Evolutionary conservation across 2,329 filamentous ascomycete genomes (phyloP).

Genomic region (Pseudogymnoascus sp.): DNA sequence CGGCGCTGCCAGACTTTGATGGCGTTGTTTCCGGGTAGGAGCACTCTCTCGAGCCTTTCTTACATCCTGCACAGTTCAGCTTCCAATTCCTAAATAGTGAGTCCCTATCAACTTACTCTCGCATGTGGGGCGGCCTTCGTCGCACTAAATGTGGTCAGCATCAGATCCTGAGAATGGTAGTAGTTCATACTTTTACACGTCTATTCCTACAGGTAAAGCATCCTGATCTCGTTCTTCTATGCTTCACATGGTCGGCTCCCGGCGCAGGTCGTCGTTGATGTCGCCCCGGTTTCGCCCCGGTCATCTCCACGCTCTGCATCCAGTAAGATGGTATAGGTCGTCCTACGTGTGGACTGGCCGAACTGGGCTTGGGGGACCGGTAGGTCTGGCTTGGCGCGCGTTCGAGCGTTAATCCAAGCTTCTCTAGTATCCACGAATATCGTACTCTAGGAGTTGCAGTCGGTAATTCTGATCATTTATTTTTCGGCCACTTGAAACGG

Average conservation of each 20-base stretch:
- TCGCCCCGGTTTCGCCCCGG: slow-evolving; percentile 20
- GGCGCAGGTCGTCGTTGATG: slow-evolving; percentile 24
- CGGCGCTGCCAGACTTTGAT: slow-evolving; percentile 19
- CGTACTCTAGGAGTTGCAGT: not conserved
- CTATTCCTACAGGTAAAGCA: slow-evolving; percentile 87
- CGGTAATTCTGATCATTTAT: not conserved
- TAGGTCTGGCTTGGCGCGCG: not conserved
- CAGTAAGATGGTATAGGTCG: not conserved
- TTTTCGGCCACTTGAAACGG: not conserved
- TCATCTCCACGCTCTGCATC: slow-evolving; percentile 23
- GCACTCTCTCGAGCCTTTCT: slow-evolving; percentile 85
- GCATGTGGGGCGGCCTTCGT: slow-evolving; percentile 79
- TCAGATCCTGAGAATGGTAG: not conserved
- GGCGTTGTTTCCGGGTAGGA: slow-evolving; percentile 68
- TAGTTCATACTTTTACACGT: slow-evolving; percentile 61
- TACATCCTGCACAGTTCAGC: slow-evolving; percentile 54
- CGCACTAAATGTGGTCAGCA: slow-evolving; percentile 55
- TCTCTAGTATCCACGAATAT: not conserved
- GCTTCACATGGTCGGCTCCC: slow-evolving; percentile 55
- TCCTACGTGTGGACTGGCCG: not conserved
- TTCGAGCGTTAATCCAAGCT: not conserved
- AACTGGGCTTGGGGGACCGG: not conserved
- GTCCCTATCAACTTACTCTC: slow-evolving; percentile 48
- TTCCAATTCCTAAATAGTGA: slow-evolving; percentile 16
- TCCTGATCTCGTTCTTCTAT: slow-evolving; percentile 84